Conservation (phyloP, 208 protist species). For the Wallacemonas sp. region DNA sequence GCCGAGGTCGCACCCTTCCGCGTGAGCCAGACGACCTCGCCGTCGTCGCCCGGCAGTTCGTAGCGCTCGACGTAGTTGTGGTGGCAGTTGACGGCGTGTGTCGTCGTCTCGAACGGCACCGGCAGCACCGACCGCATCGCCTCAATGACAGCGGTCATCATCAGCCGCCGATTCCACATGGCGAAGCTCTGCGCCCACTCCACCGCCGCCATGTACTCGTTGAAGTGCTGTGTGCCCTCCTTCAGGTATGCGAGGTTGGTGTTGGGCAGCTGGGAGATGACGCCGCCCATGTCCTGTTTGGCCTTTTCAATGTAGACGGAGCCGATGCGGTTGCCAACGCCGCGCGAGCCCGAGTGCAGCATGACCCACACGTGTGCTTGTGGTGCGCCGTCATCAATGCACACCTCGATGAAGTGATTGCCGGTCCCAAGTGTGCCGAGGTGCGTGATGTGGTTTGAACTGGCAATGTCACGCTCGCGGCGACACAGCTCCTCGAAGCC, state of each 20-base stretch:
- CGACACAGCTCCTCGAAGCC: slow-evolving; percentile 69
- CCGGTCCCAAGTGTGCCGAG: slow-evolving; percentile 88
- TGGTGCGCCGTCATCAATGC: slow-evolving; percentile 59
- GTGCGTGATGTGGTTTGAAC: slow-evolving; percentile 82
- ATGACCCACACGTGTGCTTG: slow-evolving; percentile 81
- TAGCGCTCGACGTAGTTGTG: slow-evolving; percentile 89
- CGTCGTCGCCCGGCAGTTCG: slow-evolving; percentile 7
- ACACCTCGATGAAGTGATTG: slow-evolving; percentile 93
- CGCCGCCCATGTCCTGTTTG: slow-evolving; percentile 75
- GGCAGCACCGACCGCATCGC: slow-evolving; percentile 47
- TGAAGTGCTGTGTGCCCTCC: slow-evolving; percentile 79
- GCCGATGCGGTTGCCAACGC: slow-evolving; percentile 90
- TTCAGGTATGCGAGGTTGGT: slow-evolving; percentile 75
- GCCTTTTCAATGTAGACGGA: slow-evolving; percentile 80
- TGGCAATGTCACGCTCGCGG: slow-evolving; percentile 41
- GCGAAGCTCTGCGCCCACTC: slow-evolving; percentile 88
- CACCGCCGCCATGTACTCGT: slow-evolving; percentile 82
- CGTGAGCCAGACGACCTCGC: slow-evolving; percentile 79
- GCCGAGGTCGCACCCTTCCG: slow-evolving; percentile 88
- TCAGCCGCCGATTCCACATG: slow-evolving; percentile 74
- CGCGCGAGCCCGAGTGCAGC: slow-evolving; percentile 88
- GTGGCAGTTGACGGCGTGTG: slow-evolving; percentile 86
- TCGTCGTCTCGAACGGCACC: slow-evolving; percentile 37
- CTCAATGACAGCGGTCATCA: slow-evolving; percentile 73
- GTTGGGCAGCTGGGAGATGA: slow-evolving; percentile 53